Evolutionary conservation across 2,329 filamentous ascomycete genomes (phyloP), one percentile per base, ranked within the genome.

Genomic region (Aureobasidium sp.): DNA sequence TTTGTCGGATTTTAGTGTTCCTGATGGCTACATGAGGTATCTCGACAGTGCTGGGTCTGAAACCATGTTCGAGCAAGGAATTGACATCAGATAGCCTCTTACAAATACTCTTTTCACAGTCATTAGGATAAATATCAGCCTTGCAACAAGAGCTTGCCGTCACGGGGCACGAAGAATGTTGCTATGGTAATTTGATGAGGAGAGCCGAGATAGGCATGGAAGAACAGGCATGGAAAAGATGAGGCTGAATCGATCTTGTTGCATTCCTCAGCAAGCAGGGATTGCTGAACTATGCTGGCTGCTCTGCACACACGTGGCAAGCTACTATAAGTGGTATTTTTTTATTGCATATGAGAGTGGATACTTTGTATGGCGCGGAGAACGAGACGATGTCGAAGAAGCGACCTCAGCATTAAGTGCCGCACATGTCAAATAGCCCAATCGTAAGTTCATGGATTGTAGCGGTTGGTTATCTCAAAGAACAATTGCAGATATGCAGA

Each of bases 101-200:
- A 8, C 5, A 3, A 4, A 42, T 42, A 20, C n/a, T 42, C n/a
- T 10, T 20, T 10, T 8, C 17, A 3, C 6, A 37, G 5, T 15
- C 34, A 37, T 37, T 37, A 37, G n/a, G 8, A 7, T 20, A 12
- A 44, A 17, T 1, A 44, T 12, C 0, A 41, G 9, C 37, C 42
- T 78, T 70, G 70, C 79, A 77, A 52, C 6, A 59, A 79, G 80
- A 79, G 80, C 1, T 72, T 69, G 61, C 81, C 79, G 66, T 81
- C 76, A 8, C 23, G 1, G 26, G 23, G 20, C 39, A n/a, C 12
- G 12, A 27, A 26, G 32, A 13, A 55, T 55, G n/a, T 42, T 55
- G 10, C 36, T 55, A 15, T 32, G 20, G 36, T 29, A 13, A 55
- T 20, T 20, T 39, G 10, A 13, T 32, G 36, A 55, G 36, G 51